Percentiles rank a stretch among this genome's conserved stretches.
These are phyloP conservation scores for Sesbania bispinosa DNA, from an alignment of 306 rosid genomes.

Conservation along the genomic window DNA sequence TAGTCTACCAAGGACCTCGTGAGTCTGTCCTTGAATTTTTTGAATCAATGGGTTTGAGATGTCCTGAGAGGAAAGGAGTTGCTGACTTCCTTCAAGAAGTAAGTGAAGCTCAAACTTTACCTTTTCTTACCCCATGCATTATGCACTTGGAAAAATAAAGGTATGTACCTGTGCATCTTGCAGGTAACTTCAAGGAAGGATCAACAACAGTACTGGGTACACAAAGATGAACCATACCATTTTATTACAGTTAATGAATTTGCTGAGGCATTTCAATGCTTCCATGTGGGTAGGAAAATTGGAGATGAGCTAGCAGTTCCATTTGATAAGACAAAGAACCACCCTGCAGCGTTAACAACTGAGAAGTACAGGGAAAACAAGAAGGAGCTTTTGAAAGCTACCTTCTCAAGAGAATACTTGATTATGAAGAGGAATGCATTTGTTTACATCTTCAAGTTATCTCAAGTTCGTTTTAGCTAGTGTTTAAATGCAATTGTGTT, in stretches of 20 bases:
- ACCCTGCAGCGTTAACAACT: slow-evolving; percentile 43
- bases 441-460: slow-evolving; percentile 41
- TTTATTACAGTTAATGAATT: slow-evolving; percentile 40
- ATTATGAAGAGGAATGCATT: slow-evolving; percentile 46
- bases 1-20: slow-evolving; percentile 49
- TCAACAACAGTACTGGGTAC: slow-evolving; percentile 43
- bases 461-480: slow-evolving; percentile 28
- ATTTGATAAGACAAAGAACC: slow-evolving; percentile 41
- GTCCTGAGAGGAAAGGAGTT: slow-evolving; percentile 44
- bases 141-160: not conserved
- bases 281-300: slow-evolving; percentile 34
- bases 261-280: slow-evolving; percentile 40
- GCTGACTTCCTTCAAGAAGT: too few relatives aligned
- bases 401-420: slow-evolving; percentile 41
- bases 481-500: too few relatives aligned
- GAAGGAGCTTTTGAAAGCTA: slow-evolving; percentile 42
- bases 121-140: not conserved
- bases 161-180: not conserved
- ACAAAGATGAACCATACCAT: too few relatives aligned
- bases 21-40: slow-evolving; percentile 44
- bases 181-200: slow-evolving; percentile 53
- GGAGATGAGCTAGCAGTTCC: too few relatives aligned
- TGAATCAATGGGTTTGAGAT: slow-evolving; percentile 41
- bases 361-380: slow-evolving; percentile 32
- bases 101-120: slow-evolving; percentile 15